Evolutionary conservation across 73 alveolate species (phyloP).

Genomic region (Breviolum minutum): DNA sequence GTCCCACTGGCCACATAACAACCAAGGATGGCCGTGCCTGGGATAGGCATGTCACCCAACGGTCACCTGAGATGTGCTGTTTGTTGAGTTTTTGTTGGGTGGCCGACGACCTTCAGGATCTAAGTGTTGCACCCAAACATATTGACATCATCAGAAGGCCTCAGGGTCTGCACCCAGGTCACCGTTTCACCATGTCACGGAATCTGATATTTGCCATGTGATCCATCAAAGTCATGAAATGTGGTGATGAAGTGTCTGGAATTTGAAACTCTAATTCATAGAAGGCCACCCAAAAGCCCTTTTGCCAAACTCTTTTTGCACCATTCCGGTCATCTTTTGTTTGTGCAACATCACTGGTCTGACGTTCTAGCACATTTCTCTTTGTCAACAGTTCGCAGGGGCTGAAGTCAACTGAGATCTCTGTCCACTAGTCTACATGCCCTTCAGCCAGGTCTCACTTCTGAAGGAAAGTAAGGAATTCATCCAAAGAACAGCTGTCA

Average conservation of each 20-base stretch:
- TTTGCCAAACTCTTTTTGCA: not conserved
- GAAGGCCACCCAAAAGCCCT: too few relatives aligned
- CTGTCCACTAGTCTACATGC: conserved; percentile 42
- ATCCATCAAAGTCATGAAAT: too few relatives aligned
- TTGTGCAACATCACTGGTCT: not conserved
- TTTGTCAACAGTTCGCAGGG: not conserved
- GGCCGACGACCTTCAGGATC: too few relatives aligned
- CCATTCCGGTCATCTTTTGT: conserved; percentile 14
- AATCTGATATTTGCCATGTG: too few relatives aligned
- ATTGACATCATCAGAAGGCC: conserved; percentile 95
- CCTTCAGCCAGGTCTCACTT: conserved; percentile 38
- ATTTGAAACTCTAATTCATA: too few relatives aligned
- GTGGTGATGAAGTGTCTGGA: too few relatives aligned
- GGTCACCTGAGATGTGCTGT: too few relatives aligned
- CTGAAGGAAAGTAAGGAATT: conserved; percentile 87
- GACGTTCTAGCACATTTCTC: not conserved
- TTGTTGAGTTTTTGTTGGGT: too few relatives aligned
- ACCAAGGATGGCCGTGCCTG: too few relatives aligned
- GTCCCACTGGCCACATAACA: too few relatives aligned
- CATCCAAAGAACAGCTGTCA: conserved; percentile 83
- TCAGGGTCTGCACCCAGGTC: not conserved
- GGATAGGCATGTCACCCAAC: too few relatives aligned
- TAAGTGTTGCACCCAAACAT: conserved; percentile 76
- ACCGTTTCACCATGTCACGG: too few relatives aligned
- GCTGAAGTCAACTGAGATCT: not conserved